A percentile compares a stretch with the other conserved stretches of the same genome.
Conservation (phyloP, 768 basidiomycete species). For the Calocybe cyanea region DNA sequence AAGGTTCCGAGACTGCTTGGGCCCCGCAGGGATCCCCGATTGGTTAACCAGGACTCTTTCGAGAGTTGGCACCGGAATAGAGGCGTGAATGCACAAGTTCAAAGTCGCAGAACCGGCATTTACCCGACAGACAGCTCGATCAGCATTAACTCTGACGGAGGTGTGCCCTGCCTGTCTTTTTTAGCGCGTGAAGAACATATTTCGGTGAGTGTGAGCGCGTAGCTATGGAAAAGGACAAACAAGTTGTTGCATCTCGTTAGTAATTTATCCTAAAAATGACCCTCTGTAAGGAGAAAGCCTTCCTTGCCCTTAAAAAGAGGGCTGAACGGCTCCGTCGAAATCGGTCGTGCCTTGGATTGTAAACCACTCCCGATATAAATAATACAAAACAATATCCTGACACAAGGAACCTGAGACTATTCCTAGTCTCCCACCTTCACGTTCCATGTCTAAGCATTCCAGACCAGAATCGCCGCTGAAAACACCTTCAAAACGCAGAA, state of each 20-base stretch:
- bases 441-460: slow-evolving; percentile 8
- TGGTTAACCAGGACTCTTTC: not conserved
- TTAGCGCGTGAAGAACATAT: not conserved
- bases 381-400: not conserved
- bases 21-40: not conserved
- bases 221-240: not conserved
- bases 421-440: not conserved
- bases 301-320: no score
- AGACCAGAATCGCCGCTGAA: slow-evolving; percentile 1
- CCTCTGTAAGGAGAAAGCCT: not conserved
- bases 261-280: no score
- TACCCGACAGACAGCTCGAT: no score
- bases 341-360: not conserved
- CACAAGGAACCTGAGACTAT: not conserved
- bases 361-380: slow-evolving; percentile 3
- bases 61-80: not conserved
- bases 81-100: not conserved
- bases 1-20: not conserved
- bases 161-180: not conserved
- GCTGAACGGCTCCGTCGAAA: not conserved
- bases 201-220: not conserved
- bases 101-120: no score
- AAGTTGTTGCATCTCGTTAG: no score
- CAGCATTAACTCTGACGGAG: not conserved
- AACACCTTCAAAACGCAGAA: slow-evolving; percentile 2